These are phyloP conservation scores for Penicillium macrosclerotiorum DNA, from an alignment of 495 filamentous ascomycete species.

Conservation along the genomic window DNA sequence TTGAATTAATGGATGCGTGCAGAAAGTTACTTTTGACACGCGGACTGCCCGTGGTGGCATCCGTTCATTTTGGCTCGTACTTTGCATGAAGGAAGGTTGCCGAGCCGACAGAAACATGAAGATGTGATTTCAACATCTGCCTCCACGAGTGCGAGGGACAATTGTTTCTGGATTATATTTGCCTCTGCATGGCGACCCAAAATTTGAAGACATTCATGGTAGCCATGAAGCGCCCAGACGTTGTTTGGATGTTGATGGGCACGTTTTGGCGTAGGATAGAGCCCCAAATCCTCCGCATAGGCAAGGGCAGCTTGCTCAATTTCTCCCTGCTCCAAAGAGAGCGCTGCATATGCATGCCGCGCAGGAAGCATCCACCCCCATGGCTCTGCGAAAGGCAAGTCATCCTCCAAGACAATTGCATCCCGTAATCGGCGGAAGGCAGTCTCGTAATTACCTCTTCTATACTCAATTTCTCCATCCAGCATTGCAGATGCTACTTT, in stretches of 20 bases:
- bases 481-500: constrained; percentile 57
- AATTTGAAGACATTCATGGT: constrained; percentile 55
- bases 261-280: constrained; percentile 49
- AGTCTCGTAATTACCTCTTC: constrained; percentile 45
- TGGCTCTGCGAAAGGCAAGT: constrained; percentile 59
- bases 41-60: constrained; percentile 4
- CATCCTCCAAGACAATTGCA: constrained; percentile 48
- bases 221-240: constrained; percentile 64
- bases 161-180: constrained; percentile 41
- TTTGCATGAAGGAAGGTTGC: constrained; percentile 7
- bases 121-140: constrained; percentile 57
- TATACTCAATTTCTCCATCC: constrained; percentile 62
- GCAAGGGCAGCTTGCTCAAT: constrained; percentile 50
- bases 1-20: no score
- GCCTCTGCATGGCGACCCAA: constrained; percentile 50
- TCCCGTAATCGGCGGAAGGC: constrained; percentile 50
- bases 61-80: constrained; percentile 12
- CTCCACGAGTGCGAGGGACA: constrained; percentile 46
- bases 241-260: constrained; percentile 60
- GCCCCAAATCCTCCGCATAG: constrained; percentile 59
- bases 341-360: constrained; percentile 59
- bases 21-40: constrained; percentile 11
- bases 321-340: constrained; percentile 56
- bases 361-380: constrained; percentile 68
- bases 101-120: constrained; percentile 57